phyloP scores from a whole-genome alignment of 148 eudicot species.

The Vaccinium myrtillus region DNA sequence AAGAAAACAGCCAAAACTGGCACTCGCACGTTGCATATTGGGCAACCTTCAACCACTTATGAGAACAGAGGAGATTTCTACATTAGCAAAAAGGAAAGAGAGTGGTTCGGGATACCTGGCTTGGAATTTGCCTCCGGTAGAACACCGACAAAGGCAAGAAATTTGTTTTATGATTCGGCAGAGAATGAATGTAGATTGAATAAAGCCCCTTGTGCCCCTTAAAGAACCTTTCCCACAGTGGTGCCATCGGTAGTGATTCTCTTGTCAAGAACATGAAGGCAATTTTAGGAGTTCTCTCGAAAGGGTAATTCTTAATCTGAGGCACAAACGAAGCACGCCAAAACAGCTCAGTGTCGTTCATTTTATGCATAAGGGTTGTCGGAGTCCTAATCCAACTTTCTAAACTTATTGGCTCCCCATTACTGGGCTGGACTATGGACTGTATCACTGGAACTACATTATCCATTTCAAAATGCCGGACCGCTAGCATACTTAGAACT shows the following conservation, averaged over 20 bases:
- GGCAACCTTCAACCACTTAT: neutral
- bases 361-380: conserved; percentile 22
- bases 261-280: conserved; percentile 59
- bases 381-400: conserved; percentile 40
- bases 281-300: conserved; percentile 44
- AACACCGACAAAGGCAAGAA: conserved; percentile 36
- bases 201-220: conserved; percentile 39
- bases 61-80: neutral
- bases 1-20: neutral
- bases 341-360: conserved; percentile 45
- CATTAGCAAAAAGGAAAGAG: neutral
- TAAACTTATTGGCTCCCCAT: conserved; percentile 21
- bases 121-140: conserved; percentile 44
- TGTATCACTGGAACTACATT: conserved; percentile 18
- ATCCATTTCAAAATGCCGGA: conserved; percentile 19
- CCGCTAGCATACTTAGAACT: conserved; percentile 24
- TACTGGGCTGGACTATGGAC: conserved; percentile 22
- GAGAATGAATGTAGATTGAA: conserved; percentile 45
- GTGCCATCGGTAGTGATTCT: conserved; percentile 49
- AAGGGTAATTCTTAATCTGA: conserved; percentile 35
- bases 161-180: conserved; percentile 30
- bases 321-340: conserved; percentile 48
- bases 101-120: conserved; percentile 36
- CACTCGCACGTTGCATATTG: neutral
- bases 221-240: conserved; percentile 20